These are phyloP conservation scores for Boletus vinaceobasis DNA, from an alignment of 768 basidiomycete species.

Conservation along the genomic window DNA sequence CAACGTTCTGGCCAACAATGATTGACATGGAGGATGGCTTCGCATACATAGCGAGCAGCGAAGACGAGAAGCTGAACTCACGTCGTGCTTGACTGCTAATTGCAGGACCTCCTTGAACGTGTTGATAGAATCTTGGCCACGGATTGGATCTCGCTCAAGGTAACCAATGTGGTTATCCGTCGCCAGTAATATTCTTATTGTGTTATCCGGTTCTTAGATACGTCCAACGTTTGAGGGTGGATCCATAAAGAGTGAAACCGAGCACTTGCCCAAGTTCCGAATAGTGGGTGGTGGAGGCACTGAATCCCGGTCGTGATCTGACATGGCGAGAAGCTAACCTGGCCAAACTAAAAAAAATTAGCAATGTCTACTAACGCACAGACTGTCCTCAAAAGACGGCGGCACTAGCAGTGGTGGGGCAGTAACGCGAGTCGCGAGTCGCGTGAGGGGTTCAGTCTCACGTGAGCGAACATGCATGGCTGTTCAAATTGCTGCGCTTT, in stretches of 20 bases:
- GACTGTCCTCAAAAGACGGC: not conserved
- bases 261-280: constrained; percentile 37
- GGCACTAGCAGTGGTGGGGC: not conserved
- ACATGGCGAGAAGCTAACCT: constrained; percentile 18
- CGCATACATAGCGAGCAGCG: not conserved
- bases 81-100: constrained; percentile 84
- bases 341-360: not conserved
- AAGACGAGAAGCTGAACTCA: constrained; percentile 36
- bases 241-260: not conserved
- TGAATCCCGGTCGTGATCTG: constrained; percentile 25
- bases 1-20: not conserved
- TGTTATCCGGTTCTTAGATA: constrained; percentile 55
- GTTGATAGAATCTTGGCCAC: constrained; percentile 93
- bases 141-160: constrained; percentile 88
- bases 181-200: constrained; percentile 80
- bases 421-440: constrained; percentile 6
- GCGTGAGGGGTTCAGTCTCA: constrained; percentile 3
- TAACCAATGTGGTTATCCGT: constrained; percentile 98
- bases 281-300: constrained; percentile 34
- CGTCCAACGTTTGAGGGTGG: constrained; percentile 1
- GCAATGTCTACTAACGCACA: not conserved
- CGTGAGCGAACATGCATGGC: constrained; percentile 12
- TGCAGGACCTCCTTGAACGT: constrained; percentile 93
- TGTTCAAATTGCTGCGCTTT: constrained; percentile 2
- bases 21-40: not conserved